These are phyloP conservation scores for Chamaenerion angustifolium DNA, from an alignment of 345 rosid genomes.

Conservation along the genomic window DNA sequence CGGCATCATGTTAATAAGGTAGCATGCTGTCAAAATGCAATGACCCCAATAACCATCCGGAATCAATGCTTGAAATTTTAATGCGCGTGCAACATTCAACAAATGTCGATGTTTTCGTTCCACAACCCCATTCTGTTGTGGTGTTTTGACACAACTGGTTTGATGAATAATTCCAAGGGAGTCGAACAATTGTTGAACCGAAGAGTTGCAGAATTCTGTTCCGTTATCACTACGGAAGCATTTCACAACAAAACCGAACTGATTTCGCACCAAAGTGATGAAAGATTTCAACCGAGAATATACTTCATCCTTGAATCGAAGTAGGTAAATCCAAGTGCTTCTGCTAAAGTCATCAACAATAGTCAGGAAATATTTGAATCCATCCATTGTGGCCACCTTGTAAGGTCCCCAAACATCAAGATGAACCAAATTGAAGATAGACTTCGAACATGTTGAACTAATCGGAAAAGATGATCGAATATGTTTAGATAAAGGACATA, in stretches of 20 bases:
- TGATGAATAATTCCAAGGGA: too few species aligned
- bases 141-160: background rate
- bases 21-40: too few species aligned
- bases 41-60: background rate
- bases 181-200: background rate
- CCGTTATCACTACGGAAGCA: too few species aligned
- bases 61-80: background rate
- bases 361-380: background rate
- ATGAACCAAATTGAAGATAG: background rate
- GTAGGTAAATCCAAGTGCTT: background rate
- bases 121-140: constrained; percentile 1
- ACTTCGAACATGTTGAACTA: background rate
- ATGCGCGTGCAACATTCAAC: background rate
- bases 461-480: background rate
- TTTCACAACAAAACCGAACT: too few species aligned
- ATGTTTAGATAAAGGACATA: background rate
- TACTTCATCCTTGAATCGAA: background rate
- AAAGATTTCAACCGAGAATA: background rate
- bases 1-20: background rate
- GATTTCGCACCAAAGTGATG: too few species aligned
- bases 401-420: constrained; percentile 5
- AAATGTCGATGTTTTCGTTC: background rate
- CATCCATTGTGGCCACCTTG: background rate
- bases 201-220: too few species aligned
- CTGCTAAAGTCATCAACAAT: constrained; percentile 2